phyloP scores from a whole-genome alignment of 768 basidiomycete species.

The Megacollybia marginata region DNA sequence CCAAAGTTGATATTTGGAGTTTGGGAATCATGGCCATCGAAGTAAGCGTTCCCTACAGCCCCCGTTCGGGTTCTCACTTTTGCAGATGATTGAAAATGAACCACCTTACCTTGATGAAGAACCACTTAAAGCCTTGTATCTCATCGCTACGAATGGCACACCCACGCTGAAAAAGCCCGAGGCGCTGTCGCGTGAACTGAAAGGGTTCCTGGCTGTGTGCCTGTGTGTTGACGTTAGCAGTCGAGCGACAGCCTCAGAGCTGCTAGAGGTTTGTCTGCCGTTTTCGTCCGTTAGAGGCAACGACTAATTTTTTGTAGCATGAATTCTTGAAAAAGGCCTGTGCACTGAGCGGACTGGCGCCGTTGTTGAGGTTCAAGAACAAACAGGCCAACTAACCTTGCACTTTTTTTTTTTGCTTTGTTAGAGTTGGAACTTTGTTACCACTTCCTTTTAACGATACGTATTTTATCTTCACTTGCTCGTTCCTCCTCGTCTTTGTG shows the following conservation, averaged over 20 bases:
- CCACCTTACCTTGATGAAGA: slow-evolving; percentile 95
- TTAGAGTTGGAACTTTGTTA: no score
- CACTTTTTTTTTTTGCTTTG: no score
- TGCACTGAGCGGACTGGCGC: slow-evolving; percentile 72
- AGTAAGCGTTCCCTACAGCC: no score
- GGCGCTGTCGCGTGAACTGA: slow-evolving; percentile 83
- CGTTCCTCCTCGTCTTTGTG: no score
- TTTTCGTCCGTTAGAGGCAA: not conserved
- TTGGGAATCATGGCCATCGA: slow-evolving; percentile 98
- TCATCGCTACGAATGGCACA: slow-evolving; percentile 97
- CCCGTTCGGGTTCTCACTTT: no score
- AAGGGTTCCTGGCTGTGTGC: slow-evolving; percentile 96
- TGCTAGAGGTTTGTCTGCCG: slow-evolving; percentile 59
- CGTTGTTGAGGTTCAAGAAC: slow-evolving; percentile 74
- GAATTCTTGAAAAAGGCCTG: slow-evolving; percentile 93
- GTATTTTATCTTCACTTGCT: no score
- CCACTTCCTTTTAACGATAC: no score
- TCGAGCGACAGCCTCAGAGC: slow-evolving; percentile 81
- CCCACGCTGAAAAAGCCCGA: slow-evolving; percentile 97
- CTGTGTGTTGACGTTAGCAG: slow-evolving; percentile 94
- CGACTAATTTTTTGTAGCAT: slow-evolving; percentile 48
- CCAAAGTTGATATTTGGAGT: slow-evolving; percentile 96
- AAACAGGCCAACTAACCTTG: slow-evolving; percentile 21
- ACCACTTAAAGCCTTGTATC: slow-evolving; percentile 86
- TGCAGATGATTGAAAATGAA: slow-evolving; percentile 90